Percentiles rank a stretch among this genome's conserved stretches.
Conservation (phyloP, 805 yeast species). For the Kuraishia piskuri region DNA sequence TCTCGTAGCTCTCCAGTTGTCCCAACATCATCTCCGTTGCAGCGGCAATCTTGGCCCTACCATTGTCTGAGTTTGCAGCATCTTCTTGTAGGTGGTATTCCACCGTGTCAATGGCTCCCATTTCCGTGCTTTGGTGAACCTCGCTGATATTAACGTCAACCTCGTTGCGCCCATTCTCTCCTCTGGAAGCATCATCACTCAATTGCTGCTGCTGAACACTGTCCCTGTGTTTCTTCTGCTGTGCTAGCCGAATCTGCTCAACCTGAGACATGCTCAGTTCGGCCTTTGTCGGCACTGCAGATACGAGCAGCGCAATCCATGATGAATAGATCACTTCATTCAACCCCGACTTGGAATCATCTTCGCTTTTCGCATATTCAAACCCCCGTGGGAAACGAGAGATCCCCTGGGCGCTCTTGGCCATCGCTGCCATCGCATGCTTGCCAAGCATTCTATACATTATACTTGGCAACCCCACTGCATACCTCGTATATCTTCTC, state of each 20-base stretch:
- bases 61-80: background rate
- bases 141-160: background rate
- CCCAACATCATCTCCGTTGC: background rate
- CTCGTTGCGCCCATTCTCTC: background rate
- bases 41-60: background rate
- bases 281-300: conserved; percentile 4
- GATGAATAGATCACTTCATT: background rate
- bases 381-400: background rate
- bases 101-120: background rate
- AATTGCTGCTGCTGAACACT: background rate
- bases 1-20: background rate
- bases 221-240: conserved; percentile 3
- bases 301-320: conserved; percentile 5
- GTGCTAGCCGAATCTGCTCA: conserved; percentile 10
- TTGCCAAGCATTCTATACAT: background rate
- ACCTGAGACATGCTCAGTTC: conserved; percentile 7
- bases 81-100: background rate
- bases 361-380: background rate
- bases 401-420: background rate
- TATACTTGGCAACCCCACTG: background rate
- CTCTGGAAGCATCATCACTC: background rate
- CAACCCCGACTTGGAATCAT: background rate
- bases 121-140: background rate
- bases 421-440: background rate
- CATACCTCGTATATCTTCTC: background rate